Percentiles rank a stretch among this genome's conserved stretches.
Conservation (phyloP, 805 yeast genomes). For the Candida pseudoglaebosa region DNA sequence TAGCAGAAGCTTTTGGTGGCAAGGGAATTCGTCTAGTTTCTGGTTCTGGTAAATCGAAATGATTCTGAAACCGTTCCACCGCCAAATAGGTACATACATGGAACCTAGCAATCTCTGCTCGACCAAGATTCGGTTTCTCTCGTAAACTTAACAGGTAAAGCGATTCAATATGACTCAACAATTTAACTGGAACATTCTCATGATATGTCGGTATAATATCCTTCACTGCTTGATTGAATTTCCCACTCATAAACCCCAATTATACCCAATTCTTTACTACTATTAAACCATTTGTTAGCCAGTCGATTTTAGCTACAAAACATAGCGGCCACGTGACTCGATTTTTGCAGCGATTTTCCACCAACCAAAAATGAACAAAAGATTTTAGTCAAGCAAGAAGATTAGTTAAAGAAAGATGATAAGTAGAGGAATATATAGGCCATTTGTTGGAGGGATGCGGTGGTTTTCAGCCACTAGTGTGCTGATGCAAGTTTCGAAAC, state of each 20-base stretch:
- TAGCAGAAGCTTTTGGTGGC: slow-evolving; percentile 41
- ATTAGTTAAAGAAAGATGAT: background rate
- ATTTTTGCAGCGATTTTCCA: slow-evolving; percentile 9
- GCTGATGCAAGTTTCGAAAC: slow-evolving; percentile 14
- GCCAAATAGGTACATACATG: slow-evolving; percentile 68
- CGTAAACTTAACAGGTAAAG: slow-evolving; percentile 52
- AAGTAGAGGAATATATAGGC: slow-evolving; percentile 2
- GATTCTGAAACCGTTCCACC: slow-evolving; percentile 43
- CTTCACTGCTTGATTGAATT: slow-evolving; percentile 31
- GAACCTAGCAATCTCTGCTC: slow-evolving; percentile 60
- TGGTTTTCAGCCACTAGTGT: slow-evolving; percentile 18
- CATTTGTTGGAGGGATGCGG: slow-evolving; percentile 14
- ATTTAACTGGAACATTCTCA: slow-evolving; percentile 7
- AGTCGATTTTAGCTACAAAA: too few relatives aligned
- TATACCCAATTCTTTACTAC: too few relatives aligned
- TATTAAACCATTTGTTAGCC: too few relatives aligned
- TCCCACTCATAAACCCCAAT: slow-evolving; percentile 13
- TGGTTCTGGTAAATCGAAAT: slow-evolving; percentile 47
- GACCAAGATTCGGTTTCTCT: slow-evolving; percentile 44
- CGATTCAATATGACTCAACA: slow-evolving; percentile 26
- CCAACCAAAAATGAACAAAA: slow-evolving; percentile 22
- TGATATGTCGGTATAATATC: slow-evolving; percentile 50
- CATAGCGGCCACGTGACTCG: slow-evolving; percentile 7
- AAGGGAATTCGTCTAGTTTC: slow-evolving; percentile 52
- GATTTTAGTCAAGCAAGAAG: background rate